Base-by-base conservation (phyloP, 441 rosid genomes). In the Dalechampia spathulata region DNA sequence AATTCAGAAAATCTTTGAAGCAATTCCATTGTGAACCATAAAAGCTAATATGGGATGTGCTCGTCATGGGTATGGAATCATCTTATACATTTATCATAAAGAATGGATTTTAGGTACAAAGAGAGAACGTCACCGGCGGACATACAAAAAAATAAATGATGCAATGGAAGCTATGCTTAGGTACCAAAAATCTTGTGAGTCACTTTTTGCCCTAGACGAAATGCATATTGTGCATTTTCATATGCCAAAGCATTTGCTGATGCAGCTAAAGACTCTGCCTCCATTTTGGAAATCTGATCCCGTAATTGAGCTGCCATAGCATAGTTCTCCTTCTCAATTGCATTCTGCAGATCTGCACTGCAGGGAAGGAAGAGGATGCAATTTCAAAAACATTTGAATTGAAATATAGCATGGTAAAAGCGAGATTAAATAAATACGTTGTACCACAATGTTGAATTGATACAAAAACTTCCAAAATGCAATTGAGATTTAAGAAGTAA, bases 151-250 rank as follows among this genome's bases (percentile, higher is more conserved):
- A 43, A 37, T 30, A 52, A 53, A 58, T 39, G 49, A 49, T 27
- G 43, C 44, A 55, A 60, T 39, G 12, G 56, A 70, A 63, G 59
- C 55, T 47, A 57, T 12, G 60, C 53, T 28, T 19, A 26, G 21
- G 48, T 85, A 89, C 99, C 97, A 48, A 75, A 89, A 54, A 53
- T 32, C 76, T 82, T 89, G 72, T 89, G 99, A 66, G 49, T 80
- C 75, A 87, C 83, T 82, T 83, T 90, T 80, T 93, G 99, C 48
- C 99, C 99, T 67, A 93, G 72, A 25, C 95, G 96, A 68, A 87
- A 87, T 17, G 79, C 82, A 72, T 82, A 93, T 43, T 81, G 66
- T 12, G 82, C 85, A 36, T 79, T 93, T 71, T 83, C 97, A 75
- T 76, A 75, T 21, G 72, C 90, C 76, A 87, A 76, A 49, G 95